Evolutionary conservation across 495 filamentous ascomycete genomes (phyloP).

Genomic region (Physcia stellaris): DNA sequence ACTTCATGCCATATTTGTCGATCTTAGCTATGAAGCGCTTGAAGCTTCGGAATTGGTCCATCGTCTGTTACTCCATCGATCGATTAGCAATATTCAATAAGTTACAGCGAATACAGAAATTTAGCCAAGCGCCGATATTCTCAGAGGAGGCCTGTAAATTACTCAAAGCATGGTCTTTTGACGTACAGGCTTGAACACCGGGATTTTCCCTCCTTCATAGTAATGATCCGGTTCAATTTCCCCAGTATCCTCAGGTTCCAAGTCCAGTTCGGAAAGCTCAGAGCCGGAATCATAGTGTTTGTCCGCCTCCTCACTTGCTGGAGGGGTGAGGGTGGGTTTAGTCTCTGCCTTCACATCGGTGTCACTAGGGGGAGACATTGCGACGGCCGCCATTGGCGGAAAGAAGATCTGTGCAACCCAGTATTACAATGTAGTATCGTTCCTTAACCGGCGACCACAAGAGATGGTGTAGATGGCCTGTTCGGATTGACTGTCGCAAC

Average conservation of each 20-base stretch:
- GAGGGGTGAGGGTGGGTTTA: constrained; percentile 18
- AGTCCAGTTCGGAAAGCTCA: constrained; percentile 24
- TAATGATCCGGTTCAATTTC: constrained; percentile 78
- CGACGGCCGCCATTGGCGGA: constrained; percentile 8
- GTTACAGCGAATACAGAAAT: no score
- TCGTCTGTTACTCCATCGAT: constrained; percentile 46
- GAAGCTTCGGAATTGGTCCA: constrained; percentile 89
- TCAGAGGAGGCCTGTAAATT: no score
- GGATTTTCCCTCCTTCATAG: constrained; percentile 72
- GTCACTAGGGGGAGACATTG: constrained; percentile 10
- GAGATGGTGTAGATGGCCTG: no score
- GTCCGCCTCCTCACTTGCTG: constrained; percentile 17
- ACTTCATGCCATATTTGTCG: constrained; percentile 91
- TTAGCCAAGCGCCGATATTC: no score
- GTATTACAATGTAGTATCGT: no score
- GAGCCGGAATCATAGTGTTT: constrained; percentile 18
- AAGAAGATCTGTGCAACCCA: no score
- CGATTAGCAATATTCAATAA: constrained; percentile 4
- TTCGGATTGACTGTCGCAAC: no score
- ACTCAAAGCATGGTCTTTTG: no score
- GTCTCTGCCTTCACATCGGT: constrained; percentile 13
- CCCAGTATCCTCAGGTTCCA: constrained; percentile 37
- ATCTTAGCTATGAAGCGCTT: constrained; percentile 77
- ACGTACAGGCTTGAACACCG: constrained; percentile 83
- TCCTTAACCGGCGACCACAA: no score